Conservation (phyloP, 306 rosid genomes). For the Geum urbanum region DNA sequence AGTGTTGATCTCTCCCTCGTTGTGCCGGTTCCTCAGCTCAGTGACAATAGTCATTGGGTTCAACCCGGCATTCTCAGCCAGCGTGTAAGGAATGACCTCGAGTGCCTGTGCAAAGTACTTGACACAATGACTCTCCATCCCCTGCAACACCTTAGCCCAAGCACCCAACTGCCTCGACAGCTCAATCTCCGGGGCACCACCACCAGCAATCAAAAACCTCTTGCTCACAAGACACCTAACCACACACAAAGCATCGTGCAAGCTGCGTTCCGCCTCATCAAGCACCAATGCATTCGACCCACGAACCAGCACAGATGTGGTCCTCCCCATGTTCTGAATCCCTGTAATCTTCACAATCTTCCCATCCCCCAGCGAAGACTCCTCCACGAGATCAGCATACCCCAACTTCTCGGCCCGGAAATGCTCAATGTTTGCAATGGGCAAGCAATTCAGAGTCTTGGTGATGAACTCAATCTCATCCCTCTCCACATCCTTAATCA, state of each 20-base stretch:
- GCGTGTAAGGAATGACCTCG: constrained; percentile 92
- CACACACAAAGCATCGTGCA: constrained; percentile 97
- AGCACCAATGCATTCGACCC: constrained; percentile 83
- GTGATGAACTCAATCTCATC: constrained; percentile 97
- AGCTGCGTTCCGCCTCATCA: constrained; percentile 91
- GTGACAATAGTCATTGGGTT: constrained; percentile 89
- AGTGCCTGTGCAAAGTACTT: constrained; percentile 92
- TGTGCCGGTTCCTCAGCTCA: constrained; percentile 95
- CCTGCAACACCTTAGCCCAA: constrained; percentile 97
- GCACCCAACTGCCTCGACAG: constrained; percentile 94
- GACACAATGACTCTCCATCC: constrained; percentile 95
- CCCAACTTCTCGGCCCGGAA: constrained; percentile 88
- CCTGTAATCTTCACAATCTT: constrained; percentile 90
- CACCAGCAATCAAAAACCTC: constrained; percentile 91
- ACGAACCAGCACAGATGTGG: constrained; percentile 80
- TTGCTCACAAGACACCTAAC: constrained; percentile 89
- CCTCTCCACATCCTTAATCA: constrained; percentile 90
- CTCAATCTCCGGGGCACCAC: constrained; percentile 98
- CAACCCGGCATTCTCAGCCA: constrained; percentile 95
- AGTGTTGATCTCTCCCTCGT: constrained; percentile 85
- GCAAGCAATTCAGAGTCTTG: constrained; percentile 87
- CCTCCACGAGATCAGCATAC: constrained; percentile 87
- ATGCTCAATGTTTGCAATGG: constrained; percentile 90
- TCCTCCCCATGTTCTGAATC: constrained; percentile 91
- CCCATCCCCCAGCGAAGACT: constrained; percentile 82